Percentiles rank a stretch among this genome's conserved stretches.
Evolutionary conservation across 2,329 filamentous ascomycete genomes (phyloP).

Genomic region (Xylariaceae sp.): DNA sequence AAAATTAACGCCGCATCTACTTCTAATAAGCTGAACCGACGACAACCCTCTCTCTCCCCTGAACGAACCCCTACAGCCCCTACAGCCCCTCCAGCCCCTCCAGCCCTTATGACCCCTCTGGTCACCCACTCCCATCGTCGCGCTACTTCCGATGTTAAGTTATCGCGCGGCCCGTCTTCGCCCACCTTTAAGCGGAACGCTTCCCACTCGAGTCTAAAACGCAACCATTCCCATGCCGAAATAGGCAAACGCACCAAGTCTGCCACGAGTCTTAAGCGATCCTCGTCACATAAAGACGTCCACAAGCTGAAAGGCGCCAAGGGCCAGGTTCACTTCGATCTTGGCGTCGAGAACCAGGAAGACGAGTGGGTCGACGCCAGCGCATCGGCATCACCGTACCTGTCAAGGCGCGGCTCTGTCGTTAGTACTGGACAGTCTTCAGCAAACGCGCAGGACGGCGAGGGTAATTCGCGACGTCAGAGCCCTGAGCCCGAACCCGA

Average conservation of each 20-base stretch:
- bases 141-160: conserved; percentile 53
- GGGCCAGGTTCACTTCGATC: conserved; percentile 64
- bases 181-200: conserved; percentile 55
- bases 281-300: conserved; percentile 53
- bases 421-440: conserved; percentile 54
- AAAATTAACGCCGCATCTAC: conserved; percentile 43
- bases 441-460: conserved; percentile 37
- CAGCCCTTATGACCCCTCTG: too few relatives aligned
- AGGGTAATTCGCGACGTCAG: conserved; percentile 39
- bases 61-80: not conserved
- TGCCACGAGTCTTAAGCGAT: conserved; percentile 55
- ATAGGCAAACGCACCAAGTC: conserved; percentile 56
- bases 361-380: conserved; percentile 72
- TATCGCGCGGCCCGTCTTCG: conserved; percentile 48
- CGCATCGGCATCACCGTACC: conserved; percentile 62
- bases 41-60: conserved; percentile 48
- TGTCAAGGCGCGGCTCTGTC: conserved; percentile 53
- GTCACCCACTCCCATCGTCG: conserved; percentile 47
- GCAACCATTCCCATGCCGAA: conserved; percentile 63
- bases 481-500: conserved; percentile 35
- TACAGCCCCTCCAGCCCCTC: too few relatives aligned
- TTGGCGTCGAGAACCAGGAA: conserved; percentile 55
- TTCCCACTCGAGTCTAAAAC: conserved; percentile 56
- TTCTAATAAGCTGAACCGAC: conserved; percentile 48
- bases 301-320: conserved; percentile 49